Evolutionary conservation across 768 basidiomycete species (phyloP), one percentile per base, ranked within the genome.

Genomic region (Rhodotorula toruloides): DNA sequence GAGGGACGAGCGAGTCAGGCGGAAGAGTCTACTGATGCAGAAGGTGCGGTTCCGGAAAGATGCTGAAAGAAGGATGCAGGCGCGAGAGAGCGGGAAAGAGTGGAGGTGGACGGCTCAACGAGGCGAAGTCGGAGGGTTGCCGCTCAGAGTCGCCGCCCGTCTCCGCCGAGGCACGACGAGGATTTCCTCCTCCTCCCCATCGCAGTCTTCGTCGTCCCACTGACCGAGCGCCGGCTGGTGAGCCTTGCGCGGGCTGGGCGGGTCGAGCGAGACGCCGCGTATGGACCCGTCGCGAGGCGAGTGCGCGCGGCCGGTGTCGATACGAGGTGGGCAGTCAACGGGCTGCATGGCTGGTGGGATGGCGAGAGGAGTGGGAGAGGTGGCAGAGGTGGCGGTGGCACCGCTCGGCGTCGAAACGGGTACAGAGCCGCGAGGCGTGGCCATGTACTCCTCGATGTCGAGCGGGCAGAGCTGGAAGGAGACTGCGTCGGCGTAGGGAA

Each of bases 141-240:
- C 34, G 22, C 31, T 52, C 6, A 67, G 43, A 3, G 65, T 67
- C 11, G 60, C 42, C 4, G 65, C 65, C 39, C 65, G n/a, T 31
- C 60, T 37, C 13, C 65, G 19, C 21, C 65, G 27, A 40, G 60
- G 59, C 11, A 62, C 60, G 44, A 67, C 65, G 49, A 67, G 55
- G 43, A 67, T 57, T 29, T 61, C 60, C 44, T 67, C 65, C 43
- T 67, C 65, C 12, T 12, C 58, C 12, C 54, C 64, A 1, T 61
- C 65, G 39, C 53, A 53, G 12, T 25, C 56, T 3, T 46, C 65
- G 6, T 58, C 65, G 21, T 49, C 58, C 29, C 57, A 56, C 36
- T 13, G 43, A 31, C 29, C n/a, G 40, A 34, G 40, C 53, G 46
- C 32, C 29, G 37, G 25, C 36, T 10, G 37, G 27, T 29, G 25